phyloP scores from a whole-genome alignment of 768 basidiomycete genomes.

The Gloeophyllum trabeum region DNA sequence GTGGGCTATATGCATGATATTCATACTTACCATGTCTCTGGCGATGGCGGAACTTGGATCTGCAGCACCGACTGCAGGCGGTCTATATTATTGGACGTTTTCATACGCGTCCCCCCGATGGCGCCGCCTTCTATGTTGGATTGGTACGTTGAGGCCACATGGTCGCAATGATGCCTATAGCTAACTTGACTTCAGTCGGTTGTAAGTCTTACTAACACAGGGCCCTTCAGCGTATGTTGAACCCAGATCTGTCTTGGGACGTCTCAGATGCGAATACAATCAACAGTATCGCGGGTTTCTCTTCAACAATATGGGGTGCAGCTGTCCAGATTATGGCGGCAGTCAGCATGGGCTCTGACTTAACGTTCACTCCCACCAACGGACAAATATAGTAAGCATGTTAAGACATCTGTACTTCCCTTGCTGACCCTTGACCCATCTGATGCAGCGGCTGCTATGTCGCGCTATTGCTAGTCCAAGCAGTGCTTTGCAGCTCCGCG shows the following conservation, averaged over 20 bases:
- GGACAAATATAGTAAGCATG: constrained; percentile 30
- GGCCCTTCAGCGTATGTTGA: constrained; percentile 34
- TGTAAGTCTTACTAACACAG: constrained; percentile 37
- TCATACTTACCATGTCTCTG: constrained; percentile 21
- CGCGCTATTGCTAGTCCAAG: constrained; percentile 44
- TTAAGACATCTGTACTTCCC: too few relatives aligned
- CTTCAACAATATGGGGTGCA: constrained; percentile 58
- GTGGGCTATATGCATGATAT: constrained; percentile 21
- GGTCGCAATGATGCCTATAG: neutral
- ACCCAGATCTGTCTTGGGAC: neutral
- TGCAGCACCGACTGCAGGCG: constrained; percentile 23
- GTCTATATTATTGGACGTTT: constrained; percentile 26
- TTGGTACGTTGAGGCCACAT: constrained; percentile 28
- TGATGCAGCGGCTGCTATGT: too few relatives aligned
- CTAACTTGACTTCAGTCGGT: neutral
- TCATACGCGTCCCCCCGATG: constrained; percentile 18
- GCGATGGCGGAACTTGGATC: constrained; percentile 24
- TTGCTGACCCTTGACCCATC: too few relatives aligned
- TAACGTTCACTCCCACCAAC: constrained; percentile 21
- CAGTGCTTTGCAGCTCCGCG: constrained; percentile 43
- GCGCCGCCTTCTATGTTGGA: constrained; percentile 24
- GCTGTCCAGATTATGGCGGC: constrained; percentile 58
- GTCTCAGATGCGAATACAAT: constrained; percentile 34
- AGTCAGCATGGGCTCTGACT: constrained; percentile 33
- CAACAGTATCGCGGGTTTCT: constrained; percentile 35